Evolutionary conservation across 2,329 filamentous ascomycete species (phyloP).

Genomic region (Purpureocillium lavendulum): DNA sequence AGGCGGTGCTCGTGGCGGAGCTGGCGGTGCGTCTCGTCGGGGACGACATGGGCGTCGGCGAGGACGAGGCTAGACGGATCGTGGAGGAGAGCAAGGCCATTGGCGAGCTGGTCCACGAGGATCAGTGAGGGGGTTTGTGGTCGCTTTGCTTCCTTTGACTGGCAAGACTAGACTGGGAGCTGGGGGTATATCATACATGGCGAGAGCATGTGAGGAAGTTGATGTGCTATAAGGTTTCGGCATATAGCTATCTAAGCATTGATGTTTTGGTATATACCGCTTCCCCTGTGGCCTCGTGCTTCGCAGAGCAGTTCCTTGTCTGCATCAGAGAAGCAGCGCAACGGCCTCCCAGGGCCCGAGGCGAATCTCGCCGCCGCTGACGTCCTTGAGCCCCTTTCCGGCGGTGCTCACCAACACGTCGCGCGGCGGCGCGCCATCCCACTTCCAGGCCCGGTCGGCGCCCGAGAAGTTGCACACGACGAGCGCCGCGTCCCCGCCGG

Average conservation of each 20-base stretch:
- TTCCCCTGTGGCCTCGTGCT: too few species aligned
- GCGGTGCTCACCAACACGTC: constrained; percentile 25
- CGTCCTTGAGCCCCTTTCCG: constrained; percentile 18
- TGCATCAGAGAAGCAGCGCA: constrained; percentile 21
- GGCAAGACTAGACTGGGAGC: too few species aligned
- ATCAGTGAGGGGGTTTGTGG: constrained; percentile 23
- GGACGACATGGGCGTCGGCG: constrained; percentile 43
- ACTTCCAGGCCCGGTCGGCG: constrained; percentile 21
- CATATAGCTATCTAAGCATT: too few species aligned
- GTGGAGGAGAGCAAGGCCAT: constrained; percentile 59
- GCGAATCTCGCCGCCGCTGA: constrained; percentile 16
- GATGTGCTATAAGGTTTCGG: not conserved
- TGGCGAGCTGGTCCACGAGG: constrained; percentile 60
- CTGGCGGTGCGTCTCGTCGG: constrained; percentile 44
- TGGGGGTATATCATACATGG: not conserved
- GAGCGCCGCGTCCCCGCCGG: constrained; percentile 16
- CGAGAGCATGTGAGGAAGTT: not conserved
- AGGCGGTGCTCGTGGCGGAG: constrained; percentile 72
- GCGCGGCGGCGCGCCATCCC: constrained; percentile 12
- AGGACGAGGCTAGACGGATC: constrained; percentile 40
- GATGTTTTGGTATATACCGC: too few species aligned
- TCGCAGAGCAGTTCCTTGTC: too few species aligned
- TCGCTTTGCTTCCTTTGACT: too few species aligned
- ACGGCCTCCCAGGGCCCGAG: constrained; percentile 29
- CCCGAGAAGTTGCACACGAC: constrained; percentile 30